phyloP scores from a whole-genome alignment of 1,139 yeast species.

The Suhomyces guaymorum region DNA sequence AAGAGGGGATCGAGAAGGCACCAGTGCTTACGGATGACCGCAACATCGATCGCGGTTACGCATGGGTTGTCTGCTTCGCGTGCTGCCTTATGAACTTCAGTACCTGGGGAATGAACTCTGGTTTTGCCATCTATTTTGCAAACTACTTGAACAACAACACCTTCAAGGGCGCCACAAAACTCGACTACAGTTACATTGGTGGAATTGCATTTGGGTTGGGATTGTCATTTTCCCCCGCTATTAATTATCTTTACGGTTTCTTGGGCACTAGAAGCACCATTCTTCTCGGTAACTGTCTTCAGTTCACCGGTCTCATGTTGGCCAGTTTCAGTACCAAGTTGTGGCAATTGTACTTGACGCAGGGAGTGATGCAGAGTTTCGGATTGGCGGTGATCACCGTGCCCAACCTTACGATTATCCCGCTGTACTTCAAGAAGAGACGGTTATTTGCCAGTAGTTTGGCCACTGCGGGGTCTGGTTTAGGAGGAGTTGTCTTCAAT shows the following conservation, averaged over 20 bases:
- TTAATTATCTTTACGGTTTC: constrained; percentile 40
- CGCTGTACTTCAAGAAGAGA: constrained; percentile 58
- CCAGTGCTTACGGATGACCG: constrained; percentile 8
- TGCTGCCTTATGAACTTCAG: constrained; percentile 43
- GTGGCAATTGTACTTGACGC: constrained; percentile 55
- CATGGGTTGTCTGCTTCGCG: constrained; percentile 48
- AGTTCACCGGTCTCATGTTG: constrained; percentile 51
- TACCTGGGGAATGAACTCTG: constrained; percentile 57
- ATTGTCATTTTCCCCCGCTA: constrained; percentile 35
- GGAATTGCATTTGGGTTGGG: constrained; percentile 46
- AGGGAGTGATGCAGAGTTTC: constrained; percentile 52
- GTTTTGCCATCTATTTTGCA: constrained; percentile 55
- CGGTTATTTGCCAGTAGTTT: constrained; percentile 61
- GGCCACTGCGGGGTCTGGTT: constrained; percentile 60
- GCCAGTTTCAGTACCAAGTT: constrained; percentile 53
- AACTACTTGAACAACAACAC: constrained; percentile 39
- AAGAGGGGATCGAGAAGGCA: too few relatives aligned
- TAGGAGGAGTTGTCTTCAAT: constrained; percentile 55
- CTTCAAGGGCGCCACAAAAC: constrained; percentile 42
- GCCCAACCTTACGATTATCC: constrained; percentile 50
- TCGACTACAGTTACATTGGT: constrained; percentile 44
- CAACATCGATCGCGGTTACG: constrained; percentile 46
- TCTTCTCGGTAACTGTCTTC: constrained; percentile 46
- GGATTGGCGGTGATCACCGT: constrained; percentile 50
- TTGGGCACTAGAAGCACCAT: constrained; percentile 43